Base-by-base conservation (phyloP, 2,329 filamentous ascomycete species). In the Myriosclerotinia scirpicola region DNA sequence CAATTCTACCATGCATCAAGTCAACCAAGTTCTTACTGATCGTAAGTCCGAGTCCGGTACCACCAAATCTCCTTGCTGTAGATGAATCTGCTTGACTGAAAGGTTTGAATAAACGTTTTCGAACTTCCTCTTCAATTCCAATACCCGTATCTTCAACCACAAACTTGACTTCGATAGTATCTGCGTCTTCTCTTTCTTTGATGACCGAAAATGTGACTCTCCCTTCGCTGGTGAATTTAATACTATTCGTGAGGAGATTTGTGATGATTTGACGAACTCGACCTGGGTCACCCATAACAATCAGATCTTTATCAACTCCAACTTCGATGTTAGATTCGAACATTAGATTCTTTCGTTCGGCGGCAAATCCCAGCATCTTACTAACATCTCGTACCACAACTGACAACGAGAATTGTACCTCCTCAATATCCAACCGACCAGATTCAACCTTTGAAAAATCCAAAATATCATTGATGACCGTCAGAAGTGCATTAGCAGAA, bases 391-490 rank as follows among this genome's bases (percentile, higher is more conserved):
- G 84, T 8, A 93, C 85, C 15, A 92, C 86, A 1, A 91, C 82
- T 0, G 64, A 60, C 87, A 88, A 2, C 93, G 80, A 91, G 72
- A 93, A 94, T 69, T 92, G 90, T 0, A 93, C 90, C 72, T 93
- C 89, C 77, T 93, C 90, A 52, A 93, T 89, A 69, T 93, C 90
- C 26, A 93, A 78, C 9, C 88, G 83, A 3, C 91, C 90, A 11
- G 89, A 91, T 75, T 93, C 91, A 1, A 92, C 88, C 76, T 96
- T 96, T 5, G 91, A 95, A 76, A 96, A 93, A 77, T 96, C 92
- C 1, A 96, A 81, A 65, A 96, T 96, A 73, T 96, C 92, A 74
- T 96, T 96, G 77, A 96, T 96, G 52, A 96, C 90, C 0, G 91
- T 94, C 26, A 96, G 81, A 3, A 96, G 80, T 2, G 90, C 92